These are phyloP conservation scores for Lippia alba DNA, from an alignment of 305 asterid species.

Conservation along the genomic window DNA sequence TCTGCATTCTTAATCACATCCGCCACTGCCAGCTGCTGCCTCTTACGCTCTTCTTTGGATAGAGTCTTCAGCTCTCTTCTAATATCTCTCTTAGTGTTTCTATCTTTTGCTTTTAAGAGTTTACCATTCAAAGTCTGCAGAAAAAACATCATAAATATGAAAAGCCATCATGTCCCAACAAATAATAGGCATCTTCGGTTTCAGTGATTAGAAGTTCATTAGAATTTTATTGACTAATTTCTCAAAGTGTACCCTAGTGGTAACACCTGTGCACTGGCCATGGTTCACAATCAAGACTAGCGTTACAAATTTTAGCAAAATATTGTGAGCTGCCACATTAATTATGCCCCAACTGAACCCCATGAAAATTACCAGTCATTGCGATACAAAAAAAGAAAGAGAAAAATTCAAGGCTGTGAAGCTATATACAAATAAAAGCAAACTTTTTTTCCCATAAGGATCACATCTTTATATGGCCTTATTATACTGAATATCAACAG, in stretches of 20 bases:
- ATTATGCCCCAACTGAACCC: no score
- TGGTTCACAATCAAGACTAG: background rate
- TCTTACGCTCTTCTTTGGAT: constrained; percentile 91
- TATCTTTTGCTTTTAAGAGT: constrained; percentile 90
- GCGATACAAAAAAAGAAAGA: background rate
- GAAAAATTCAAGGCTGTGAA: background rate
- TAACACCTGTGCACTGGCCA: background rate
- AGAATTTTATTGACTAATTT: background rate
- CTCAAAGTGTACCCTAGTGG: background rate
- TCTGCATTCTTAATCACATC: constrained; percentile 90
- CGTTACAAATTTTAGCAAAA: constrained; percentile 1
- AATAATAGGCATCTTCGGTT: background rate
- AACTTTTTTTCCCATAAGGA: background rate
- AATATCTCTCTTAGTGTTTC: constrained; percentile 82
- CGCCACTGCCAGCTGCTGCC: constrained; percentile 98
- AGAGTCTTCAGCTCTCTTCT: constrained; percentile 86
- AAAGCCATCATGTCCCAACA: background rate
- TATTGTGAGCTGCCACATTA: background rate
- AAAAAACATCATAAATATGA: constrained; percentile 26
- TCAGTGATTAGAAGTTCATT: background rate
- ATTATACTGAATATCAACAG: background rate
- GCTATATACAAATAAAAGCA: background rate
- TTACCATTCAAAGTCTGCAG: constrained; percentile 83
- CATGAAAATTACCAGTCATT: background rate
- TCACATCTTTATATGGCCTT: no score